Evolutionary conservation across 331 rosid species (phyloP), one percentile per base, ranked within the genome.

Genomic region (Saraca asoca): DNA sequence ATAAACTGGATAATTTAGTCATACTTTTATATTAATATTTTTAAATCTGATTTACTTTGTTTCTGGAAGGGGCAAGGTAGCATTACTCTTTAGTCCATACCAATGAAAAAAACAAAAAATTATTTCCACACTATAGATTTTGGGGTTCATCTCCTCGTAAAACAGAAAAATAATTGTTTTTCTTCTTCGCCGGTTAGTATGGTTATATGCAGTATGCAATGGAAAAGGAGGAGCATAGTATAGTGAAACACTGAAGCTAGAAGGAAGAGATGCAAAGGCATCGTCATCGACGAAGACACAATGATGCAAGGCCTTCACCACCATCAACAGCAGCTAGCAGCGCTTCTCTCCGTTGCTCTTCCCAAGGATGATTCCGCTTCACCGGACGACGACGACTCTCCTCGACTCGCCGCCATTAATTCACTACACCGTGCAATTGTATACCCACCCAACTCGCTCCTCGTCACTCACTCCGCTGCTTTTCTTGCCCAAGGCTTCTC

Each of bases 381-480:
- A 51, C 44, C 85, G 46, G 83, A 74, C 33, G 92, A 78, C 12
- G 95, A 85, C 45, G 82, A 84, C 38, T 80, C 98, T 5, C 71
- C 91, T 55, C 82, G 95, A 52, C 81, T 89, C 77, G 73, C 87
- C 62, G 95, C 98, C 60, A 72, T 89, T 58, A 74, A 82, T 75
- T 89, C 96, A 12, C 88, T 92, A 72, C 96, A 89, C 83, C 96
- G 91, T 51, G 88, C 96, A 62, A 78, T 92, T 66, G 85, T 92
- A 20, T 86, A 85, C 78, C 95, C 89, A 5, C 93, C 85, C 74
- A 89, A 92, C 79, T 85, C 93, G 62, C 82, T 92, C 71, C 96
- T 92, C 75, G 83, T 92, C 64, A 62, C 98, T 34, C 95, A 89
- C 84, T 92, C 96, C 72, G 95, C 98, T 74, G 44, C 85, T 68